Conservation (phyloP, 768 basidiomycete species). For the Mycena capillaripes region DNA sequence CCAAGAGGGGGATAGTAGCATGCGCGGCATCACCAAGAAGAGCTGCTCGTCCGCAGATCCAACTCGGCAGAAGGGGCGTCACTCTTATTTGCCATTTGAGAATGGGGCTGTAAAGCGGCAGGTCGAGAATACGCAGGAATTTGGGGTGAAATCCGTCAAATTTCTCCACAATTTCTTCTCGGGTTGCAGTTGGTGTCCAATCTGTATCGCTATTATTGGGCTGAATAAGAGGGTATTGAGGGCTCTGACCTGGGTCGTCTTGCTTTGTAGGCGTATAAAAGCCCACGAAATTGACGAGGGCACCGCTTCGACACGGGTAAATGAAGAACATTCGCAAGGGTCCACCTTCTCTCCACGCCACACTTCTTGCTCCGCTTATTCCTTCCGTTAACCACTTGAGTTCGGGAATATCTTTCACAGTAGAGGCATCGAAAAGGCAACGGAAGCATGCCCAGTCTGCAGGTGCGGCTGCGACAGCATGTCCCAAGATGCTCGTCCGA, state of each 20-base stretch:
- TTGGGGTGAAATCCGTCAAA: conserved; percentile 24
- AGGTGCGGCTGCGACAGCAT: neutral
- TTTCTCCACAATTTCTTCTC: conserved; percentile 1
- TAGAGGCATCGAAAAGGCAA: conserved; percentile 12
- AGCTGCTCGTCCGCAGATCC: conserved; percentile 25
- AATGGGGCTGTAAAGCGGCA: neutral
- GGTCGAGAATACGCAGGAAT: conserved; percentile 31
- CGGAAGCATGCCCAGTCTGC: conserved; percentile 21
- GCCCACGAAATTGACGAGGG: conserved; percentile 25
- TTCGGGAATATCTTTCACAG: conserved; percentile 8
- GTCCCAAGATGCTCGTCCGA: conserved; percentile 14
- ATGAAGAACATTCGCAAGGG: conserved; percentile 23
- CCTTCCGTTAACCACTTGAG: conserved; percentile 24
- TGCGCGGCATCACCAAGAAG: conserved; percentile 38
- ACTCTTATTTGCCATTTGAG: conserved; percentile 27
- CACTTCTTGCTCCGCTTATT: neutral
- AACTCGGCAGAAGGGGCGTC: conserved; percentile 26
- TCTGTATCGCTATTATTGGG: neutral
- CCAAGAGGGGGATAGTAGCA: conserved; percentile 41
- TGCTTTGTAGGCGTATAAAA: conserved; percentile 11
- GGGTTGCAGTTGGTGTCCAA: conserved; percentile 14
- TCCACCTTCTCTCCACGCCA: neutral
- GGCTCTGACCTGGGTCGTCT: neutral
- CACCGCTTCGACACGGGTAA: conserved; percentile 7
- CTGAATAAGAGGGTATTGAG: neutral